Conservation (phyloP, 352 stramenopile genomes). For the Aphanomyces cochlioides region DNA sequence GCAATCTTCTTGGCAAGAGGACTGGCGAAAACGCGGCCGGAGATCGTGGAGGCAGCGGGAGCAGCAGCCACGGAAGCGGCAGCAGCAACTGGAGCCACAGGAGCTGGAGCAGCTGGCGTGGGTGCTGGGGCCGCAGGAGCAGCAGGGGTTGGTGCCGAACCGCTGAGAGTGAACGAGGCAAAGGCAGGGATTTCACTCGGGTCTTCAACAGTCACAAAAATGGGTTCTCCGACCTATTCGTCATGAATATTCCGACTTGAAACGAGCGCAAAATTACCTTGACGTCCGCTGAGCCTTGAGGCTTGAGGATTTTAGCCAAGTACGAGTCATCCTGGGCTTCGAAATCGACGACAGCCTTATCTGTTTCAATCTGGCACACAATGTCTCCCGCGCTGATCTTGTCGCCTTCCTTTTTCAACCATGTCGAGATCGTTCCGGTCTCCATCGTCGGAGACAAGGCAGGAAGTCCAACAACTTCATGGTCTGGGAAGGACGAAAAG, state of each 20-base stretch:
- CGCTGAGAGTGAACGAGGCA: constrained; percentile 42
- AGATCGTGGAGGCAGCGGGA: constrained; percentile 32
- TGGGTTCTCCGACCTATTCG: constrained; percentile 50
- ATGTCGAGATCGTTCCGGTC: constrained; percentile 92
- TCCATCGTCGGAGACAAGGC: constrained; percentile 92
- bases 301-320: constrained; percentile 93
- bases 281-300: constrained; percentile 83
- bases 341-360: constrained; percentile 98
- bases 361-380: constrained; percentile 95
- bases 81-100: constrained; percentile 32
- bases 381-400: constrained; percentile 88
- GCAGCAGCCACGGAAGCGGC: constrained; percentile 31
- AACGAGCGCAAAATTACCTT: constrained; percentile 44
- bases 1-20: constrained; percentile 91
- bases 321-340: constrained; percentile 95
- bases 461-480: constrained; percentile 73
- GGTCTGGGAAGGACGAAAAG: constrained; percentile 43
- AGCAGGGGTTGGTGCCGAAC: constrained; percentile 31
- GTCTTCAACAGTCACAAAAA: constrained; percentile 64
- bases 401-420: constrained; percentile 91
- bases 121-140: constrained; percentile 36
- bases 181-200: constrained; percentile 54
- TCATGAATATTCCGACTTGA: constrained; percentile 4
- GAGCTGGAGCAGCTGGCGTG: constrained; percentile 31
- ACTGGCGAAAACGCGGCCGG: constrained; percentile 88